phyloP scores from a whole-genome alignment of 306 rosid species.

The Corylus americana region DNA sequence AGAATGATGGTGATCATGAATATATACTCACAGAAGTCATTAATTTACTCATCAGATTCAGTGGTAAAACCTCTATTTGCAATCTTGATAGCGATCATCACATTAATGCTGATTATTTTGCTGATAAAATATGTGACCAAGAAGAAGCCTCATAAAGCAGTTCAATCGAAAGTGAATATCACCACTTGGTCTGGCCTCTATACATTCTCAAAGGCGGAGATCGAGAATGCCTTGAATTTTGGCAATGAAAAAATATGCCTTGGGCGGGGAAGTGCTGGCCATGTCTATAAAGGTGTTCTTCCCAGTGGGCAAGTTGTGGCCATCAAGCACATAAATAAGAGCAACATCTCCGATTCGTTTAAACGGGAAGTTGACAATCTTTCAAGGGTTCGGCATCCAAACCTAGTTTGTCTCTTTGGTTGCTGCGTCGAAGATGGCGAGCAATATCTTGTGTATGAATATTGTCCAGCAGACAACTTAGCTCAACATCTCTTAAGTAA shows the following conservation, averaged over 20 bases:
- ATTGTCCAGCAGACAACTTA: slow-evolving; percentile 71
- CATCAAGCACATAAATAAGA: slow-evolving; percentile 62
- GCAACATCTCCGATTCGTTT: slow-evolving; percentile 60
- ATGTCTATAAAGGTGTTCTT: slow-evolving; percentile 71
- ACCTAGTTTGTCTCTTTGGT: slow-evolving; percentile 77
- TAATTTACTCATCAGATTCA: slow-evolving; percentile 18
- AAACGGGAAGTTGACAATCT: slow-evolving; percentile 65
- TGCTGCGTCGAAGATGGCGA: slow-evolving; percentile 66
- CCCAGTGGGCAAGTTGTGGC: slow-evolving; percentile 93
- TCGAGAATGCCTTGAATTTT: slow-evolving; percentile 58
- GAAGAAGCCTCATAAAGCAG: slow-evolving; percentile 43
- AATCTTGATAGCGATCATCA: slow-evolving; percentile 16
- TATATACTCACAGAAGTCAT: not conserved
- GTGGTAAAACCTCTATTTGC: slow-evolving; percentile 30
- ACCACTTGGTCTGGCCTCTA: slow-evolving; percentile 67
- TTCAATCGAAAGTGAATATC: slow-evolving; percentile 24
- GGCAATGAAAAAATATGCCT: slow-evolving; percentile 45
- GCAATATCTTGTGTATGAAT: slow-evolving; percentile 76
- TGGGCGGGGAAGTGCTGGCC: slow-evolving; percentile 85
- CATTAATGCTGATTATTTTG: slow-evolving; percentile 31
- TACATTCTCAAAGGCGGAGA: slow-evolving; percentile 70
- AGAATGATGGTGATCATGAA: no score
- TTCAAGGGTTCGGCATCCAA: slow-evolving; percentile 79
- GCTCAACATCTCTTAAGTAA: slow-evolving; percentile 85
- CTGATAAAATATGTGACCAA: slow-evolving; percentile 41